Evolutionary conservation across 176 grass and related monocot genomes (phyloP).

Genomic region (Thinopyrum elongatum): DNA sequence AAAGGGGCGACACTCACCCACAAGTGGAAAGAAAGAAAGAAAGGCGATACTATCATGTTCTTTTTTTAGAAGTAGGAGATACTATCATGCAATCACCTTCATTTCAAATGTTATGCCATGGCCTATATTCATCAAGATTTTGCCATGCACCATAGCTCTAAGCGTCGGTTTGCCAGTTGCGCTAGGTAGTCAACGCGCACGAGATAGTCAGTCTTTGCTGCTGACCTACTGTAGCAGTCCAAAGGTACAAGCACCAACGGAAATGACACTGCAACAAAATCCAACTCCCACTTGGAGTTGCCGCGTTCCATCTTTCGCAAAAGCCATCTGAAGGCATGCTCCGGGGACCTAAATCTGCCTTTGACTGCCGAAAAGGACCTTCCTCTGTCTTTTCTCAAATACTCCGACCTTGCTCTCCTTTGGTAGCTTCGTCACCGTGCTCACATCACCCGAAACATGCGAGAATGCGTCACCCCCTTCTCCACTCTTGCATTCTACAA

Average conservation of each 20-base stretch:
- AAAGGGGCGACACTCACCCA: too few species aligned
- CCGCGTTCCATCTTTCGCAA: neutral
- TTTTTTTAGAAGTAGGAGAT: too few species aligned
- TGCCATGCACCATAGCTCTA: neutral
- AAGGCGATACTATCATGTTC: too few species aligned
- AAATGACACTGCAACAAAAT: neutral
- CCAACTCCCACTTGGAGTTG: slow-evolving; percentile 1
- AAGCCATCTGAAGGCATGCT: slow-evolving; percentile 50
- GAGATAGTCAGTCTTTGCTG: neutral
- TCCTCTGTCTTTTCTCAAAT: neutral
- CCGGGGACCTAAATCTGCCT: neutral
- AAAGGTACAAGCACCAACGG: neutral
- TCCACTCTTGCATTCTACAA: neutral
- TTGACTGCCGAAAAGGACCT: slow-evolving; percentile 20
- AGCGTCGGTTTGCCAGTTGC: neutral
- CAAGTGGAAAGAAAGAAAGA: too few species aligned
- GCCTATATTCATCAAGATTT: too few species aligned
- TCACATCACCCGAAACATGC: slow-evolving; percentile 33
- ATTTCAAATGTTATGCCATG: too few species aligned
- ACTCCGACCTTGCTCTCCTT: too few species aligned
- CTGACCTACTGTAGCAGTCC: neutral
- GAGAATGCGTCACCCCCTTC: slow-evolving; percentile 5
- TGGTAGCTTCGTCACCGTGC: neutral
- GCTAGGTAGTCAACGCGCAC: neutral
- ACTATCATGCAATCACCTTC: too few species aligned